phyloP scores from a whole-genome alignment of 2,329 filamentous ascomycete species.

The Penicillium occitanis region DNA sequence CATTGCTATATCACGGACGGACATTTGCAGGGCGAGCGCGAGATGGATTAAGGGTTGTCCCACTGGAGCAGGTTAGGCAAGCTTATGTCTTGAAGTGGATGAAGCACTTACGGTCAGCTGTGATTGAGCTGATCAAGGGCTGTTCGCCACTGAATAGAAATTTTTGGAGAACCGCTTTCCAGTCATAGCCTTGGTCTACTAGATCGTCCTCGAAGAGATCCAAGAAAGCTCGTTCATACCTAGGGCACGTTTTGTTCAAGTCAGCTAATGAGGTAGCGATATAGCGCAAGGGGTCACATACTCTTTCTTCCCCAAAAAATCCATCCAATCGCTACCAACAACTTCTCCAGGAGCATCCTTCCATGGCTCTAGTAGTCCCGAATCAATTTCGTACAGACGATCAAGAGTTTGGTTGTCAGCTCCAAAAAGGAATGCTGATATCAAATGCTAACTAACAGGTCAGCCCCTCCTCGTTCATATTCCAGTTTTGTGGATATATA shows the following conservation, averaged over 20 bases:
- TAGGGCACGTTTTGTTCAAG: slow-evolving; percentile 27
- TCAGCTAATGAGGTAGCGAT: too few relatives aligned
- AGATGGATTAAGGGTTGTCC: slow-evolving; percentile 93
- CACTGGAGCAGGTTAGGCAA: slow-evolving; percentile 52
- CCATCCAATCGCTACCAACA: slow-evolving; percentile 78
- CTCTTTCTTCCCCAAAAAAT: slow-evolving; percentile 73
- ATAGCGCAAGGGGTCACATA: slow-evolving; percentile 36
- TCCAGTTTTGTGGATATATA: not conserved
- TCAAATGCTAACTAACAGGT: slow-evolving; percentile 59
- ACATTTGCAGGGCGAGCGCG: slow-evolving; percentile 88
- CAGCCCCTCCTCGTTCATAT: not conserved
- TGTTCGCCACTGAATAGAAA: slow-evolving; percentile 68
- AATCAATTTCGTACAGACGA: slow-evolving; percentile 75
- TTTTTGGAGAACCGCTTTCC: slow-evolving; percentile 72
- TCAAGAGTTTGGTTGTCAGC: slow-evolving; percentile 71
- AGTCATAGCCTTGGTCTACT: slow-evolving; percentile 74
- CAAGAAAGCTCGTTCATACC: slow-evolving; percentile 84
- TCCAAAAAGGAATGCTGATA: slow-evolving; percentile 82
- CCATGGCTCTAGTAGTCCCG: slow-evolving; percentile 75
- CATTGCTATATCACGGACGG: slow-evolving; percentile 80
- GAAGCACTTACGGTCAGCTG: slow-evolving; percentile 68
- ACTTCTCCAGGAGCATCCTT: slow-evolving; percentile 80
- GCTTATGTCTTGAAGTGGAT: not conserved
- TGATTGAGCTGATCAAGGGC: slow-evolving; percentile 77
- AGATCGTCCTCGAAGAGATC: slow-evolving; percentile 96